Base-by-base conservation (phyloP, 495 filamentous ascomycete species). In the Cenococcum geophilum region DNA sequence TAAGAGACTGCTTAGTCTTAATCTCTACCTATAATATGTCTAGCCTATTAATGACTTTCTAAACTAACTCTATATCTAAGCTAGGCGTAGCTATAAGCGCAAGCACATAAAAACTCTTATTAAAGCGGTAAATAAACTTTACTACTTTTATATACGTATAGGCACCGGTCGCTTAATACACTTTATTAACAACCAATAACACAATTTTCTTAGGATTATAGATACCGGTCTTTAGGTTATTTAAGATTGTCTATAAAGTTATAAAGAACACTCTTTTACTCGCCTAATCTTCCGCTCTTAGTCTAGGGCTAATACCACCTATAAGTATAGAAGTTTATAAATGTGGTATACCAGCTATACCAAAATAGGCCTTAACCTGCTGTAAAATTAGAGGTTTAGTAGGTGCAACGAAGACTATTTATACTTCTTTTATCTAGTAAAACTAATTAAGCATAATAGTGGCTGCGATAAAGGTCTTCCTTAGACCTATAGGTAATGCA, bases 381-480 rank as follows among this genome's bases (percentile, higher is more conserved):
- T 98, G 93, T 1, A 91, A 82, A 3, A 96, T 92, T 18, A 98
- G 77, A 0, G 93, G 93, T 62, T 95, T 97, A 0, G 93, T 97
- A 1, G 93, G 93, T 3, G 93, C 93, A n/a, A 96, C 89, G 70
- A 98, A 98, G 36, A 96, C 79, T 18, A 97, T 89, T 70, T 97
- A 92, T 9, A 91, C 84, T 35, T 85, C 80, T 64, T 83, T 86
- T 11, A 90, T 96, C 93, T 95, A 98, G 32, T 92, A 89, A 71
- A 85, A 92, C 81, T 85, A 97, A 68, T 97, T 98, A 23, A 97
- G 78, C 89, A 98, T 98, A 60, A 97, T 80, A 0, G 92, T 93
- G 21, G 93, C 93, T 16, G 95, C 93, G 66, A 98, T 97, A 68
- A 97, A 98, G 0, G 93, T 98, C 74, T 98, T 98, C 48, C 93